A percentile compares a stretch with the other conserved stretches of the same genome.
Conservation (phyloP, 192 early-diverging fungal genomes). For the Backusella mclennaniae region DNA sequence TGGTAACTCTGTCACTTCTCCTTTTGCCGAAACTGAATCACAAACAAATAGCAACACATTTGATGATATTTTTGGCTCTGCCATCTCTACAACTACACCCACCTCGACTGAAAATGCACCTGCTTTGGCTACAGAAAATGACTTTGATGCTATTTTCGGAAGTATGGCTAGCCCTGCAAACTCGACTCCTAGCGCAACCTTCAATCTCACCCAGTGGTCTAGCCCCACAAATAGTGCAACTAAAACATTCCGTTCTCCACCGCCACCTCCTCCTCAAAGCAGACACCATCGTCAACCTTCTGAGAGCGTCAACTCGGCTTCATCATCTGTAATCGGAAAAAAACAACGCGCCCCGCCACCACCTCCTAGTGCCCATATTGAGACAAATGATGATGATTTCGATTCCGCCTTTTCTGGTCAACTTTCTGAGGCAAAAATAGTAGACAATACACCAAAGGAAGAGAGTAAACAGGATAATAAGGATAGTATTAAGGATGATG, state of each 20-base stretch:
- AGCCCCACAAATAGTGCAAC: background rate
- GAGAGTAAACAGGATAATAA: background rate
- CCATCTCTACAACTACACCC: background rate
- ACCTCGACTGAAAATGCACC: background rate
- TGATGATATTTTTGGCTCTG: slow-evolving; percentile 20
- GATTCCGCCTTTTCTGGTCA: slow-evolving; percentile 34
- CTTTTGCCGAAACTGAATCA: background rate
- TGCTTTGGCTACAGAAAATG: background rate
- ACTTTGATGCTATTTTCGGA: slow-evolving; percentile 14
- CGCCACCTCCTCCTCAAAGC: slow-evolving; percentile 16
- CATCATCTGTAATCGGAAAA: background rate
- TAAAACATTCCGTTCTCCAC: slow-evolving; percentile 3
- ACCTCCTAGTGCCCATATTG: background rate
- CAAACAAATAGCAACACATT: background rate
- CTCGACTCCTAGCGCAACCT: background rate
- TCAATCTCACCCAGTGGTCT: background rate
- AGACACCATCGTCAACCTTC: slow-evolving; percentile 11
- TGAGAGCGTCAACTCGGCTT: background rate
- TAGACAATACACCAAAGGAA: background rate
- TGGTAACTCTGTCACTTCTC: background rate
- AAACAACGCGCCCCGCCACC: slow-evolving; percentile 12
- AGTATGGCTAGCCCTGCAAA: background rate
- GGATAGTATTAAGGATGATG: background rate
- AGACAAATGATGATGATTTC: slow-evolving; percentile 23
- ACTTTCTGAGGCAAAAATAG: slow-evolving; percentile 25